Conservation (phyloP, 441 rosid genomes). For the Arabidopsis lyrata region DNA sequence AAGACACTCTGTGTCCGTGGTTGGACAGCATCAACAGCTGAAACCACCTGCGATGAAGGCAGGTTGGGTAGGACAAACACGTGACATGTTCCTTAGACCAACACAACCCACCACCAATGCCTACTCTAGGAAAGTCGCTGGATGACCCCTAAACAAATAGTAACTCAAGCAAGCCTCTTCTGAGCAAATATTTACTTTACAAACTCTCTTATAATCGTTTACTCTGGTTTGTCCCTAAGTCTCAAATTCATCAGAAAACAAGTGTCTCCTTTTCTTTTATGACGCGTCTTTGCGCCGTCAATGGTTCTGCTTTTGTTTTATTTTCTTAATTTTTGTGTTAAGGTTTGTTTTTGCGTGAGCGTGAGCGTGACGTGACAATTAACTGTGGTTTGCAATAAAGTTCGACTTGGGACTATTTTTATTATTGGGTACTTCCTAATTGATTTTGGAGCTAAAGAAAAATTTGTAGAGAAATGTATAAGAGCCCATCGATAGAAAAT, state of each 20-base stretch:
- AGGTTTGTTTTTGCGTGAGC: slow-evolving; percentile 13
- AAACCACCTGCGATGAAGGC: slow-evolving; percentile 77
- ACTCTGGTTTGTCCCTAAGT: slow-evolving; percentile 11
- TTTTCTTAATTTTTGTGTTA: slow-evolving; percentile 4
- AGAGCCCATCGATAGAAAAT: too few relatives aligned
- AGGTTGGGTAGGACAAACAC: slow-evolving; percentile 70
- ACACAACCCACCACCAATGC: slow-evolving; percentile 58
- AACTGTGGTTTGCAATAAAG: slow-evolving; percentile 43
- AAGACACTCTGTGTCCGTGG: slow-evolving; percentile 50
- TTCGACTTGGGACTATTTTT: slow-evolving; percentile 25
- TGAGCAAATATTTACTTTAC: slow-evolving; percentile 11
- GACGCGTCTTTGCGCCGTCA: neutral
- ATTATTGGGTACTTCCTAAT: neutral
- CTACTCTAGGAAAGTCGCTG: slow-evolving; percentile 67
- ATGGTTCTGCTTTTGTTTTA: neutral
- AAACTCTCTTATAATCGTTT: slow-evolving; percentile 3
- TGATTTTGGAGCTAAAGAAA: neutral
- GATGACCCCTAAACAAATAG: slow-evolving; percentile 48
- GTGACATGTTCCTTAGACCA: slow-evolving; percentile 61
- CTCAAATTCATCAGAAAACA: neutral
- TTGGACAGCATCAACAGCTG: slow-evolving; percentile 49
- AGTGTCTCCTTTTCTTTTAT: slow-evolving; percentile 1
- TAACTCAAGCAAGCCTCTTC: slow-evolving; percentile 21
- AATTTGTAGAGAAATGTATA: neutral
- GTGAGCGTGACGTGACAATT: too few relatives aligned